Percentiles rank a stretch among this genome's conserved stretches.
Conservation (phyloP, 2,329 filamentous ascomycete species). For the Colletotrichum sp. region DNA sequence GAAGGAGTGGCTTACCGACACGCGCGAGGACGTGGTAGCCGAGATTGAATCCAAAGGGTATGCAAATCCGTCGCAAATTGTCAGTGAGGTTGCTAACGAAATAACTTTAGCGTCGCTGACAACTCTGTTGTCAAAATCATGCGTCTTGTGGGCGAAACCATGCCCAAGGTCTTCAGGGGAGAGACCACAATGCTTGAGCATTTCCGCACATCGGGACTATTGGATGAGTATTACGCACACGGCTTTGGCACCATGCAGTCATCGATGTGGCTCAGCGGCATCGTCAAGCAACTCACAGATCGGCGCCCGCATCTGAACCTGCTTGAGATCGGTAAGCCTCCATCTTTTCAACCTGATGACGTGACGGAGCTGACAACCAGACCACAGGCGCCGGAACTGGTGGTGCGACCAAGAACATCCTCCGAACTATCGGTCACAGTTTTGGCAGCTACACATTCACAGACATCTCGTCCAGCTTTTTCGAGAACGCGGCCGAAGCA, state of each 20-base stretch:
- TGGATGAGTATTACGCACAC: slow-evolving; percentile 37
- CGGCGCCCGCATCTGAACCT: neutral
- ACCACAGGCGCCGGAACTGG: slow-evolving; percentile 46
- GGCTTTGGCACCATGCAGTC: slow-evolving; percentile 22
- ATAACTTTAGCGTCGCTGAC: neutral
- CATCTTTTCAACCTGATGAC: neutral
- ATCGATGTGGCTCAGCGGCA: slow-evolving; percentile 41
- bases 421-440: slow-evolving; percentile 6
- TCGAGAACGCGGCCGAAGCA: slow-evolving; percentile 27
- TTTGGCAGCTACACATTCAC: slow-evolving; percentile 25
- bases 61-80: neutral
- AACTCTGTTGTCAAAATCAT: neutral
- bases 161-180: slow-evolving; percentile 37
- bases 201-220: slow-evolving; percentile 35
- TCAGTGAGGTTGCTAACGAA: neutral
- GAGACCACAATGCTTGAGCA: slow-evolving; percentile 40
- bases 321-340: neutral
- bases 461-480: slow-evolving; percentile 24
- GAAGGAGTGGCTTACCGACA: slow-evolving; percentile 4
- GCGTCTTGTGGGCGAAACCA: neutral
- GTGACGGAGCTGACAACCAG: neutral
- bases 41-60: neutral
- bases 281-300: slow-evolving; percentile 25
- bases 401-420: slow-evolving; percentile 20
- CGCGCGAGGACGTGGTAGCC: neutral